A percentile compares a stretch with the other conserved stretches of the same genome.
phyloP scores from a whole-genome alignment of 148 eudicot species.

The Diospyros kaki region DNA sequence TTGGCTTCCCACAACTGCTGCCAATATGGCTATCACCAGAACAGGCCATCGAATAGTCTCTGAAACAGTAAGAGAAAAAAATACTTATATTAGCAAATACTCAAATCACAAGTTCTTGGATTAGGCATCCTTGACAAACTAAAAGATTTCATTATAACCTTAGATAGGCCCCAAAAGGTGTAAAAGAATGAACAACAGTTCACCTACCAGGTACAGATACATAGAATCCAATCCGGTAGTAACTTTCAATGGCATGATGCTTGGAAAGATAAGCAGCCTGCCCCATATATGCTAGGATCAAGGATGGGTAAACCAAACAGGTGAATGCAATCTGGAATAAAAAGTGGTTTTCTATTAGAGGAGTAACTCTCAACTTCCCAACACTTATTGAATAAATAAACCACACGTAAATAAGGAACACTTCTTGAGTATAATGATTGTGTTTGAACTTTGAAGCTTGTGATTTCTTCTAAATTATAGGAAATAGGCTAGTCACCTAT shows the following conservation, averaged over 20 bases:
- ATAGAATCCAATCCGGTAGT: conserved; percentile 60
- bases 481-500: background rate
- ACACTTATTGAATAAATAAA: background rate
- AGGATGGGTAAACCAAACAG: conserved; percentile 62
- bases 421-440: background rate
- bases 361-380: conserved; percentile 1
- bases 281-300: conserved; percentile 79
- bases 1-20: conserved; percentile 79
- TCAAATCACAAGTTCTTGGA: conserved; percentile 30
- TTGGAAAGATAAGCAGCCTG: conserved; percentile 75
- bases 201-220: conserved; percentile 64
- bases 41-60: conserved; percentile 67
- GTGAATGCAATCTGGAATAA: conserved; percentile 63
- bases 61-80: conserved; percentile 14
- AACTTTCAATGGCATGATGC: conserved; percentile 42
- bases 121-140: conserved; percentile 40
- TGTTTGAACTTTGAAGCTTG: background rate
- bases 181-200: background rate
- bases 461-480: background rate
- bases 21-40: conserved; percentile 60
- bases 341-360: conserved; percentile 7
- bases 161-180: background rate
- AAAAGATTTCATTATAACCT: background rate
- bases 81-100: background rate
- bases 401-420: background rate